phyloP scores from a whole-genome alignment of 1,284 basidiomycete species.

The Fomitopsis pinicola region DNA sequence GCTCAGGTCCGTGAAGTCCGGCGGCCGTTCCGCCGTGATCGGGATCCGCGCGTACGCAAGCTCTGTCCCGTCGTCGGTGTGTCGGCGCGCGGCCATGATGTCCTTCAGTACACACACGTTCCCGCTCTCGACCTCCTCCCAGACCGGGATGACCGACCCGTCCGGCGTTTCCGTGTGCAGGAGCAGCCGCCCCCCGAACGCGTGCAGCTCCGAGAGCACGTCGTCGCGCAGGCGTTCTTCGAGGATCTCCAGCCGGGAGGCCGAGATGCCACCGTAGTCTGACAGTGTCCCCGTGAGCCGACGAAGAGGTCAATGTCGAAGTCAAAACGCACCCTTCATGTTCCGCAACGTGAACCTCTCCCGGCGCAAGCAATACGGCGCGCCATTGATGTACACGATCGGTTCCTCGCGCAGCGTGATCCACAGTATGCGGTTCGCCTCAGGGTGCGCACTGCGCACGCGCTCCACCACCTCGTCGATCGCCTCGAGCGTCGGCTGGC shows the following conservation, averaged over 20 bases:
- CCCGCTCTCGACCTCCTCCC: conserved; percentile 84
- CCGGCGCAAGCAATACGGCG: conserved; percentile 74
- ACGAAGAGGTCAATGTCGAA: not conserved
- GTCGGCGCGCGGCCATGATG: conserved; percentile 71
- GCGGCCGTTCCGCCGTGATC: conserved; percentile 79
- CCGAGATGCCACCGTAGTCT: conserved; percentile 93
- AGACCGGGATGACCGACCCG: conserved; percentile 89
- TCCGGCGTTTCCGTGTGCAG: conserved; percentile 89
- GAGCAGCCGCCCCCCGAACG: conserved; percentile 83
- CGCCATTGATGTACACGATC: conserved; percentile 90
- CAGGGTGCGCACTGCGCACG: conserved; percentile 62
- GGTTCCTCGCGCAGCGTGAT: conserved; percentile 93
- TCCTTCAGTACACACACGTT: conserved; percentile 87
- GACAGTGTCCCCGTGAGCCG: not conserved
- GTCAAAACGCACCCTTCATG: conserved; percentile 63
- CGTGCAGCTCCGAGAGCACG: conserved; percentile 77
- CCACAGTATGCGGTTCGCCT: conserved; percentile 75
- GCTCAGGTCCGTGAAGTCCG: conserved; percentile 66
- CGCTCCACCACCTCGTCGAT: conserved; percentile 79
- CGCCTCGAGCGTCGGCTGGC: conserved; percentile 91
- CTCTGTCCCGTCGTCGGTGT: conserved; percentile 45
- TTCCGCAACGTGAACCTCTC: conserved; percentile 81
- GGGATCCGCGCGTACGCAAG: conserved; percentile 86
- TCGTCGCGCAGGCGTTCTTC: conserved; percentile 93
- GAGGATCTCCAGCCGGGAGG: conserved; percentile 80